These are phyloP conservation scores for Schwanniomyces pseudopolymorphus DNA, from an alignment of 805 yeast genomes.

Conservation along the genomic window DNA sequence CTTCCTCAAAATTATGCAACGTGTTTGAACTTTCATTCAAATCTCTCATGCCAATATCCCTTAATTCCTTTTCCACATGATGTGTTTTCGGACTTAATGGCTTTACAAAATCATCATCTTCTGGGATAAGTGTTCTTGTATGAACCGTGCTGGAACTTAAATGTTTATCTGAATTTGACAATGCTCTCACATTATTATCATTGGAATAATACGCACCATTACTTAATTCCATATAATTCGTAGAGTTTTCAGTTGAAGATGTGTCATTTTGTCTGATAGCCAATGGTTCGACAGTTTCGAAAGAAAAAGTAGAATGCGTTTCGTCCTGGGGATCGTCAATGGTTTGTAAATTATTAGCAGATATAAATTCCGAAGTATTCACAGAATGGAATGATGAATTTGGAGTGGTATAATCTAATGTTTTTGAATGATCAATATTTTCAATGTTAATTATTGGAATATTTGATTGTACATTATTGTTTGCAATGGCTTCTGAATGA, in stretches of 20 bases:
- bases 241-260: background rate
- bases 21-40: background rate
- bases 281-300: background rate
- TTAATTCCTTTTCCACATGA: conserved; percentile 31
- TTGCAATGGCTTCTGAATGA: background rate
- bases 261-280: background rate
- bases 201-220: background rate
- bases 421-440: background rate
- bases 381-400: conserved; percentile 5
- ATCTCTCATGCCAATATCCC: conserved; percentile 23
- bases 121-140: background rate
- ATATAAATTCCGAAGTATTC: background rate
- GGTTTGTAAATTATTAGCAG: background rate
- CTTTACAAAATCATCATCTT: conserved; percentile 14
- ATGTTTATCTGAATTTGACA: background rate
- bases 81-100: conserved; percentile 38
- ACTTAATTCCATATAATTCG: background rate
- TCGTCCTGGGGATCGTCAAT: background rate
- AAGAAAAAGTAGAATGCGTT: background rate
- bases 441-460: conserved; percentile 3
- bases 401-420: background rate
- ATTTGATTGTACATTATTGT: background rate
- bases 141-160: background rate
- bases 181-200: too few relatives aligned
- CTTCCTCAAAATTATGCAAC: conserved; percentile 5